Evolutionary conservation across 169 alveolate genomes (phyloP).

Genomic region (Plasmodium vinckei): DNA sequence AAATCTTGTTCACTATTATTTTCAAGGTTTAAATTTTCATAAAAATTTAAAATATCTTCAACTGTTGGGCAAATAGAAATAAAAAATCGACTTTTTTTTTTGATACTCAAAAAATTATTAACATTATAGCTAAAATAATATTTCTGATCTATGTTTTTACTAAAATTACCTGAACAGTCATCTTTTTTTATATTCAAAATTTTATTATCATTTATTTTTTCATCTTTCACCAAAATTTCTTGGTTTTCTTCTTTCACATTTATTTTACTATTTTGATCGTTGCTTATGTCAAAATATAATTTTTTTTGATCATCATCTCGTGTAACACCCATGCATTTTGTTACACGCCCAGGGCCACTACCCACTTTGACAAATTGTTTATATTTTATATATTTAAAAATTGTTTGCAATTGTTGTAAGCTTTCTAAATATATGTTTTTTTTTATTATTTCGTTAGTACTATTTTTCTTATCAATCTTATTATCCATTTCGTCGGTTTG

Average conservation of each 20-base stretch:
- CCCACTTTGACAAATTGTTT: conserved; percentile 43
- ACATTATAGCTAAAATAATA: conserved; percentile 24
- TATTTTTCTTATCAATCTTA: background rate
- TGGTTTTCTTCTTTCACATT: background rate
- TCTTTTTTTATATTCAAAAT: background rate
- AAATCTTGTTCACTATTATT: background rate
- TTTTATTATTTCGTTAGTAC: background rate
- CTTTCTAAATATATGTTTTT: conserved; percentile 8
- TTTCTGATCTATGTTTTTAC: background rate
- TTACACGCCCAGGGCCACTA: conserved; percentile 81
- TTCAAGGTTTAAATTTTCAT: conserved; percentile 15
- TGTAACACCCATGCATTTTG: conserved; percentile 68
- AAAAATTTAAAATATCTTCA: conserved; percentile 27
- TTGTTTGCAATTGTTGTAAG: conserved; percentile 5
- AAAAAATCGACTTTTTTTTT: conserved; percentile 43
- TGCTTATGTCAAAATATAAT: conserved; percentile 1
- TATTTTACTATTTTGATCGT: background rate
- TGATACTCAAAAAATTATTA: background rate
- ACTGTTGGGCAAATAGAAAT: conserved; percentile 35
- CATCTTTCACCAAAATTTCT: background rate
- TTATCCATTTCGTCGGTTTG: background rate
- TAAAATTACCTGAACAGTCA: background rate
- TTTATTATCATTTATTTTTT: background rate
- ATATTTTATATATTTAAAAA: conserved; percentile 24
- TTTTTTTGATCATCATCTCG: conserved; percentile 32